Evolutionary conservation across 2,329 filamentous ascomycete genomes (phyloP).

Genomic region (Dactylonectria estremocensis): DNA sequence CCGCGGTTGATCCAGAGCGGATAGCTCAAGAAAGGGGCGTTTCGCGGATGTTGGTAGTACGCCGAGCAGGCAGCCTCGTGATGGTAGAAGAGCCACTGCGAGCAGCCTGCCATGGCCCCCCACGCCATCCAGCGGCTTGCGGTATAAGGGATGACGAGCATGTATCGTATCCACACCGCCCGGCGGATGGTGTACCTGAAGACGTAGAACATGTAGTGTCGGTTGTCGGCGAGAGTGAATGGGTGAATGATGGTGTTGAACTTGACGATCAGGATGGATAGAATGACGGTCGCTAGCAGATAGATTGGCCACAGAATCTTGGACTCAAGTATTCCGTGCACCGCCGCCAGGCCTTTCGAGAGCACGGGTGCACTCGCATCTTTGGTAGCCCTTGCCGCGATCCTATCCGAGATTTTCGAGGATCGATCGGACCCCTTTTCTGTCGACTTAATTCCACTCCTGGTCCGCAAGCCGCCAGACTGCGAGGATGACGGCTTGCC

Average conservation of each 20-base stretch:
- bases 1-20: slow-evolving; percentile 45
- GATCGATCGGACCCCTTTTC: not conserved
- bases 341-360: slow-evolving; percentile 32
- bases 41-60: slow-evolving; percentile 15
- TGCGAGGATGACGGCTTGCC: not conserved
- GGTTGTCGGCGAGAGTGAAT: slow-evolving; percentile 95
- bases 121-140: slow-evolving; percentile 79
- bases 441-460: slow-evolving; percentile 13
- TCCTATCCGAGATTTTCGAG: not conserved
- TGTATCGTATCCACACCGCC: slow-evolving; percentile 75
- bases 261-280: slow-evolving; percentile 69
- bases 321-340: slow-evolving; percentile 46
- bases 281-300: slow-evolving; percentile 52
- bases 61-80: slow-evolving; percentile 36
- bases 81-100: slow-evolving; percentile 37
- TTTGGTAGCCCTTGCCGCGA: not conserved
- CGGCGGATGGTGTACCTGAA: slow-evolving; percentile 86
- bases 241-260: slow-evolving; percentile 96
- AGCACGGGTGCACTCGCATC: not conserved
- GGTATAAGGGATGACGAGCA: slow-evolving; percentile 79
- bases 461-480: not conserved
- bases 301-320: slow-evolving; percentile 57
- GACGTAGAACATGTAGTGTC: slow-evolving; percentile 97
- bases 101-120: slow-evolving; percentile 69
- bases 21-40: slow-evolving; percentile 47